These are phyloP conservation scores for Alternaria triticimaculans DNA, from an alignment of 2,329 filamentous ascomycete species.

Conservation along the genomic window DNA sequence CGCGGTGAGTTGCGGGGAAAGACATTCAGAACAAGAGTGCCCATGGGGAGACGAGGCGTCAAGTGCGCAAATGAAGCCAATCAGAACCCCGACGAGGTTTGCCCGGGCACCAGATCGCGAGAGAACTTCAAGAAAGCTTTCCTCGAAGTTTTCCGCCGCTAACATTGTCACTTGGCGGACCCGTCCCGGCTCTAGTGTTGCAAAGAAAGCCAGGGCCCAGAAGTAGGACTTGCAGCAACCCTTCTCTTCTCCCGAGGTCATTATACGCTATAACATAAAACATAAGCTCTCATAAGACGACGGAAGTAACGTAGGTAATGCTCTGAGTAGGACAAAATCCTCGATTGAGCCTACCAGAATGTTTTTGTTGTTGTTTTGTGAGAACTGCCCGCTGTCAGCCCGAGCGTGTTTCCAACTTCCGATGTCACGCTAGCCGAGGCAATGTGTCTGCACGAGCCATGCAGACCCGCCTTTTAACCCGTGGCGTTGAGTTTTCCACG, in stretches of 20 bases:
- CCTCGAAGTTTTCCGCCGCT: constrained; percentile 22
- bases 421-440: neutral
- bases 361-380: neutral
- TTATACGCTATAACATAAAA: neutral
- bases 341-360: rapidly evolving
- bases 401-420: neutral
- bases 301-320: neutral
- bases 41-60: constrained; percentile 27
- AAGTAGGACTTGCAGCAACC: neutral
- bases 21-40: constrained; percentile 14
- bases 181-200: constrained; percentile 1
- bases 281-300: rapidly evolving
- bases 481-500: neutral
- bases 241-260: neutral
- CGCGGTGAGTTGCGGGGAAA: constrained; percentile 28
- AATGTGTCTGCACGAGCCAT: constrained; percentile 3
- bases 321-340: neutral
- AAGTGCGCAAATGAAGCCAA: constrained; percentile 13
- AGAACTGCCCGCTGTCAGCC: neutral
- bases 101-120: constrained; percentile 3
- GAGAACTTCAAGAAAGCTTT: constrained; percentile 15
- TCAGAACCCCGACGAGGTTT: constrained; percentile 7
- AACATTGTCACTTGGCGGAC: constrained; percentile 4
- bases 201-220: neutral
- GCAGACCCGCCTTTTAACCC: neutral